These are phyloP conservation scores for Phytophthora palmivora DNA, from an alignment of 352 stramenopile genomes.

Conservation along the genomic window DNA sequence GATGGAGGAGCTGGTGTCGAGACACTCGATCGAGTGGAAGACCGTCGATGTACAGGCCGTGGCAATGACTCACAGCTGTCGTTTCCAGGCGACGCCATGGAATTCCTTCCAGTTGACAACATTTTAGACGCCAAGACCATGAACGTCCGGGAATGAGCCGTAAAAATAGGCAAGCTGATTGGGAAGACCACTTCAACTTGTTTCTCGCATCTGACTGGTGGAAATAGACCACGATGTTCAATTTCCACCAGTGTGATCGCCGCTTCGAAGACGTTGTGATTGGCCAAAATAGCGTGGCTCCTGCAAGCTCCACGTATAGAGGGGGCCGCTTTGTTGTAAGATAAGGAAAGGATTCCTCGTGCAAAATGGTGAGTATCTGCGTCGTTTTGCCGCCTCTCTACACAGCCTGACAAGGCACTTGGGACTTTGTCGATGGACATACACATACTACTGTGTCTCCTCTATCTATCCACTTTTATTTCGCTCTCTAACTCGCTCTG, in stretches of 20 bases:
- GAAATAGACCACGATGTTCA: neutral
- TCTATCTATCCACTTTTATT: neutral
- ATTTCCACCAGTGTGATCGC: slow-evolving; percentile 20
- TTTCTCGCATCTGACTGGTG: slow-evolving; percentile 5
- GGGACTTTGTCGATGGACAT: neutral
- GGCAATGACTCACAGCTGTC: slow-evolving; percentile 25
- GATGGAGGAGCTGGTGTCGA: slow-evolving; percentile 29
- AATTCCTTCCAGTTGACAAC: slow-evolving; percentile 14
- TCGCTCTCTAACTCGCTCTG: slow-evolving; percentile 23
- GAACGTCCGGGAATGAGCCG: neutral
- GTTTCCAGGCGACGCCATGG: slow-evolving; percentile 1
- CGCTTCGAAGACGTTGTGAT: slow-evolving; percentile 8
- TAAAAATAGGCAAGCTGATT: slow-evolving; percentile 17
- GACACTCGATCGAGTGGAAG: slow-evolving; percentile 35
- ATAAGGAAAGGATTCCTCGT: slow-evolving; percentile 43
- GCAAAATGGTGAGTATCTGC: slow-evolving; percentile 34
- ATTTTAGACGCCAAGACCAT: slow-evolving; percentile 14
- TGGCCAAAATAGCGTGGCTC: slow-evolving; percentile 20
- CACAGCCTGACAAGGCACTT: neutral
- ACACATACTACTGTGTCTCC: neutral
- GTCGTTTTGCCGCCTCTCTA: slow-evolving; percentile 4
- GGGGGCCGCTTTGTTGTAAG: slow-evolving; percentile 27
- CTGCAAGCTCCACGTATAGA: slow-evolving; percentile 45
- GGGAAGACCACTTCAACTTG: slow-evolving; percentile 31
- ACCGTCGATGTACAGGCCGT: slow-evolving; percentile 13